phyloP scores from a whole-genome alignment of 208 protist genomes.

The Acanthamoeba castellanii region DNA sequence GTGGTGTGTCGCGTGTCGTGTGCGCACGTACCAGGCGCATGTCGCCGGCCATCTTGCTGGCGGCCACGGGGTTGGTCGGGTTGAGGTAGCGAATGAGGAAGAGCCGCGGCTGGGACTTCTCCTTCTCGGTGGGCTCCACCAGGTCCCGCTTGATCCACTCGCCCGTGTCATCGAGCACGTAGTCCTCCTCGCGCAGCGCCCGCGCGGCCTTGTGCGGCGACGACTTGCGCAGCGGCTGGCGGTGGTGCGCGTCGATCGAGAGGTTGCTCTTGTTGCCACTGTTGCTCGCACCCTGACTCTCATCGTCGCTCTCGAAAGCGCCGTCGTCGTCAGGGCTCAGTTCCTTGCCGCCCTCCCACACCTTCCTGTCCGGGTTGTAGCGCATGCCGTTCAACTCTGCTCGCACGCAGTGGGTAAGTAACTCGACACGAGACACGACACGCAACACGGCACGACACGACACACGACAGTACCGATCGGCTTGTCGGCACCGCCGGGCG shows the following conservation, averaged over 20 bases:
- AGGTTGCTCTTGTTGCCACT: too few relatives aligned
- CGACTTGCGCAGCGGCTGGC: not conserved
- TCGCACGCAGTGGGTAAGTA: not conserved
- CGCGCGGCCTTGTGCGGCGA: not conserved
- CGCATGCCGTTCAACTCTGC: not conserved
- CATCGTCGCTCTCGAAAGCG: not conserved
- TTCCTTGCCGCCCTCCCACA: not conserved
- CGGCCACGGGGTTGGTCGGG: not conserved
- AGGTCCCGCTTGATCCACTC: constrained; percentile 7
- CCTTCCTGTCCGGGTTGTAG: not conserved
- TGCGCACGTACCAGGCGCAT: constrained; percentile 12
- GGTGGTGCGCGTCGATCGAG: constrained; percentile 6
- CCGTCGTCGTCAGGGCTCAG: not conserved
- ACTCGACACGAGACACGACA: not conserved
- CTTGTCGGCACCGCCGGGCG: not conserved
- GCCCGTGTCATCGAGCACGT: constrained; percentile 30
- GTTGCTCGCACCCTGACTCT: too few relatives aligned
- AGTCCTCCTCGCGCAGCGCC: constrained; percentile 23
- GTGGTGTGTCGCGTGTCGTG: too few relatives aligned
- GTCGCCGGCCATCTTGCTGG: constrained; percentile 42
- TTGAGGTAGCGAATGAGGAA: constrained; percentile 51
- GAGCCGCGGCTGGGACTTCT: constrained; percentile 24
- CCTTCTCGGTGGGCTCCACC: constrained; percentile 9
- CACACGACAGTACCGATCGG: not conserved
- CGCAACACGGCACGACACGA: not conserved